Evolutionary conservation across 768 basidiomycete genomes (phyloP).

Genomic region (Termitomyces sp.): DNA sequence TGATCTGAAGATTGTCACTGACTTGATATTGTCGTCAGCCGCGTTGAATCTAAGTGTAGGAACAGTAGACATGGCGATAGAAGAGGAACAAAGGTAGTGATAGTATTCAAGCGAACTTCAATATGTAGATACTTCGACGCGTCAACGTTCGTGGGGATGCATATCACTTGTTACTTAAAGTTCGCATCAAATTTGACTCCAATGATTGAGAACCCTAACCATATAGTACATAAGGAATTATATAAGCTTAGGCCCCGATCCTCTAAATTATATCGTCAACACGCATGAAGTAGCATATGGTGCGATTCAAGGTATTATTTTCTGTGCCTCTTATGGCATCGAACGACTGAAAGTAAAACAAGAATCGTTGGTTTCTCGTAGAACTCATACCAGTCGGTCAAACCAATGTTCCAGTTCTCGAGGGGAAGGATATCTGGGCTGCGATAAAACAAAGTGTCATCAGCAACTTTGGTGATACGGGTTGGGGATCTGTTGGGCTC

Average conservation of each 20-base stretch:
- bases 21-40: slow-evolving; percentile 41
- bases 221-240: no score
- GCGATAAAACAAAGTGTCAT: slow-evolving; percentile 68
- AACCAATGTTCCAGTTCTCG: slow-evolving; percentile 27
- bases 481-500: slow-evolving; percentile 76
- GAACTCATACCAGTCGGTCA: slow-evolving; percentile 60
- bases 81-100: not conserved
- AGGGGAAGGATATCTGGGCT: slow-evolving; percentile 60
- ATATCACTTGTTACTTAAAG: no score
- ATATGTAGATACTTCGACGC: no score
- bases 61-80: not conserved
- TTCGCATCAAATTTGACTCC: no score
- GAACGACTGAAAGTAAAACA: not conserved
- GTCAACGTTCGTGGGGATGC: no score
- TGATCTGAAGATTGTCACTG: slow-evolving; percentile 53
- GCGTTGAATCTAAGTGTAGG: slow-evolving; percentile 20
- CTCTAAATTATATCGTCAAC: not conserved
- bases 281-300: slow-evolving; percentile 9
- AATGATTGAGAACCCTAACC: not conserved
- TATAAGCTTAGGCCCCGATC: no score
- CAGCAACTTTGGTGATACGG: slow-evolving; percentile 74
- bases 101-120: no score
- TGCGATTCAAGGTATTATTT: slow-evolving; percentile 16
- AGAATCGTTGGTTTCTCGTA: slow-evolving; percentile 89
- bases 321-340: no score